Conservation (phyloP, 1,284 basidiomycete genomes). For the Phellopilus nigrolimitatus region DNA sequence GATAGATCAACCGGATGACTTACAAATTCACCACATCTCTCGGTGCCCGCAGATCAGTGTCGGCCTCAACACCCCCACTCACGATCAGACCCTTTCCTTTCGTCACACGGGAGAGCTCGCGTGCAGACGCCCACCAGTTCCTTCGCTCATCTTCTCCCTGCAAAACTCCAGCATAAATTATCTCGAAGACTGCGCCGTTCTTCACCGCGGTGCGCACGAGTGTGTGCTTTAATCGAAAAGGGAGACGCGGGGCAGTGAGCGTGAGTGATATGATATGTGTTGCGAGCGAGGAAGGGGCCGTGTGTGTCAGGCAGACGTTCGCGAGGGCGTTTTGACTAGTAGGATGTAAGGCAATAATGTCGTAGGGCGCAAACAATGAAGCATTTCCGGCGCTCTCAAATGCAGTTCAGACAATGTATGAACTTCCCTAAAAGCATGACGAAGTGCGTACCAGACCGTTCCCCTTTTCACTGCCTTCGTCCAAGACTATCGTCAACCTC, state of each 20-base stretch:
- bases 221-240: slow-evolving; percentile 79
- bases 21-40: slow-evolving; percentile 72
- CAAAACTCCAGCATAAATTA: slow-evolving; percentile 70
- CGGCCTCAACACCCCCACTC: slow-evolving; percentile 54
- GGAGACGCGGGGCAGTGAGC: slow-evolving; percentile 71
- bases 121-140: slow-evolving; percentile 78
- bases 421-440: not conserved
- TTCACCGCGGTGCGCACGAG: slow-evolving; percentile 76
- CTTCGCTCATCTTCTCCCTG: slow-evolving; percentile 61
- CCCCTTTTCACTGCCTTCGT: slow-evolving; percentile 76
- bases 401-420: not conserved
- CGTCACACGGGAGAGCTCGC: slow-evolving; percentile 69
- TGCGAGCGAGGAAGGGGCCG: slow-evolving; percentile 71
- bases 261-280: slow-evolving; percentile 82
- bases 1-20: slow-evolving; percentile 25
- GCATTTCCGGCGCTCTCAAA: slow-evolving; percentile 57
- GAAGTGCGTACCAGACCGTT: slow-evolving; percentile 60
- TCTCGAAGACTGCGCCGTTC: slow-evolving; percentile 82
- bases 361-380: slow-evolving; percentile 57
- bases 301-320: slow-evolving; percentile 75
- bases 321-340: slow-evolving; percentile 70
- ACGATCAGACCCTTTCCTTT: slow-evolving; percentile 72
- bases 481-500: slow-evolving; percentile 65
- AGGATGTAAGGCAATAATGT: slow-evolving; percentile 71
- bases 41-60: slow-evolving; percentile 60